Evolutionary conservation across 805 yeast species (phyloP), one percentile per base, ranked within the genome.

Genomic region (Barnettozyma salicaria): DNA sequence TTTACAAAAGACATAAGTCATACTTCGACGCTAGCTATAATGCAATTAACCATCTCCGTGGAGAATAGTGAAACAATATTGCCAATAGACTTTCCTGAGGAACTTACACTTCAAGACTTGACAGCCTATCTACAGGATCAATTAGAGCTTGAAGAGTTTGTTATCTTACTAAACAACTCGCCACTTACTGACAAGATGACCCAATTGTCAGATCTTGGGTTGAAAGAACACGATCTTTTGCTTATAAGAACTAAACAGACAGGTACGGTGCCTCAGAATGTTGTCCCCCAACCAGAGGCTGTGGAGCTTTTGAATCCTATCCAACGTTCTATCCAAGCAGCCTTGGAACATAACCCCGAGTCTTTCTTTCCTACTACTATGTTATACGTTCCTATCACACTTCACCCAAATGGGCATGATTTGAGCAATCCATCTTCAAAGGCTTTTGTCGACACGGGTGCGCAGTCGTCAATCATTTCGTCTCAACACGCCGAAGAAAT

Each of bases 391-490:
- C 69, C 41, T 13, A 26, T 38, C 8, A 38, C 41, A 7, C 4
- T 38, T 18, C 41, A 38, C 16, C 41, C 37, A 11, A 34, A 34
- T 18, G 41, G 41, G 4, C 34, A 25, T 17, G 19, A 30, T 16
- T 9, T 27, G 1, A 17, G 13, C 4, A 38, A 38, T 12, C 20
- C 24, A 19, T 9, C 29, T 17, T 81, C 88, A 3, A 85, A 85
- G 56, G 97, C 97, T 0, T 87, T 92, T 64, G 95, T 92, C 5
- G 99, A 92, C 57, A 78, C 97, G 0, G 98, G 99, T 3, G 97
- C 99, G 0, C 96, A 88, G 58, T 67, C 76, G 20, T 88, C 98
- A 0, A 80, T 92, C 27, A 76, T 92, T 53, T 78, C 88, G 22
- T 83, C 94, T 2, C 64, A 67, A 28, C 66, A 89, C 45, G 96